phyloP scores from a whole-genome alignment of 768 basidiomycete genomes.

The Lepiota subincarnata region DNA sequence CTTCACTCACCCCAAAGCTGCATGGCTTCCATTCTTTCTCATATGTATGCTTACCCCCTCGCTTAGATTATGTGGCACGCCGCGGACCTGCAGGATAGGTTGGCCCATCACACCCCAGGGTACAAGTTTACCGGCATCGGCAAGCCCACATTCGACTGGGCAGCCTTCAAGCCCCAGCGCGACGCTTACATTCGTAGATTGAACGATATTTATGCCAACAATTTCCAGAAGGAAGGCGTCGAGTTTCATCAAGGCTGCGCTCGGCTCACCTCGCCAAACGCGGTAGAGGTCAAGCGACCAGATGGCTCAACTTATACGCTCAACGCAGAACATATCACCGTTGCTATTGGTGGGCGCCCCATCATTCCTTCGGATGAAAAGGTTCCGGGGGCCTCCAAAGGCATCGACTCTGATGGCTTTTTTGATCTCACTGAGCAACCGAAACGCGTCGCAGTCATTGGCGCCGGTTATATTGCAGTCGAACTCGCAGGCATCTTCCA shows the following conservation, averaged over 20 bases:
- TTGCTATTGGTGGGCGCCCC: conserved; percentile 87
- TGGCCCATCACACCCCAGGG: conserved; percentile 67
- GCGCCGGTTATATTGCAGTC: conserved; percentile 97
- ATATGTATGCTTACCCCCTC: not conserved
- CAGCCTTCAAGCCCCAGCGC: conserved; percentile 85
- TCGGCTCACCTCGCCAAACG: conserved; percentile 61
- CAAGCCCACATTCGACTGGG: conserved; percentile 79
- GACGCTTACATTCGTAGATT: conserved; percentile 91
- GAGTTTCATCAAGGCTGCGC: conserved; percentile 83
- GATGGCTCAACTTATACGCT: conserved; percentile 72
- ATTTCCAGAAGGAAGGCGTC: conserved; percentile 83
- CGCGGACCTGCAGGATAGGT: conserved; percentile 82
- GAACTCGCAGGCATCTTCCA: conserved; percentile 95
- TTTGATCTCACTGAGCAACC: conserved; percentile 90
- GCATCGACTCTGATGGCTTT: conserved; percentile 94
- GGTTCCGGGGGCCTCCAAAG: conserved; percentile 87
- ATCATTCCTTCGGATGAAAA: conserved; percentile 70
- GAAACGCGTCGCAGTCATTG: conserved; percentile 88
- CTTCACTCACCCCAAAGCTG: not conserved
- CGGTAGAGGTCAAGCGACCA: conserved; percentile 66
- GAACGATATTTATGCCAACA: conserved; percentile 89
- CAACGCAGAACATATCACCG: conserved; percentile 69
- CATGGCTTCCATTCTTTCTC: not conserved
- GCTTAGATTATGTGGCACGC: conserved; percentile 96
- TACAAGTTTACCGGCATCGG: conserved; percentile 66